phyloP scores from a whole-genome alignment of 768 basidiomycete species.

The Arthromyces matolae region DNA sequence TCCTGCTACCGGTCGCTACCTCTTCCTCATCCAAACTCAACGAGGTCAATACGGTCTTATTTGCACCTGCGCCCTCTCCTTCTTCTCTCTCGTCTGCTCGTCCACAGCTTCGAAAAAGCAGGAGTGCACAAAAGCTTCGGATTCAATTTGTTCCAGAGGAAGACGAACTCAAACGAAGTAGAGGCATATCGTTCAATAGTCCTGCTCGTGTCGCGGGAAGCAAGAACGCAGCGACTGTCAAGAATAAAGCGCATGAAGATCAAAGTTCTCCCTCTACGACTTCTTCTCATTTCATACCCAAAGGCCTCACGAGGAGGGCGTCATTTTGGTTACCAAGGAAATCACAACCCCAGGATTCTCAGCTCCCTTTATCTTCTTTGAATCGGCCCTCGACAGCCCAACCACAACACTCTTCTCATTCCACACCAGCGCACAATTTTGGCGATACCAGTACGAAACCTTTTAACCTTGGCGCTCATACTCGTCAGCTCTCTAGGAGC shows the following conservation, averaged over 20 bases:
- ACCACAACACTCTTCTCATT: constrained; percentile 25
- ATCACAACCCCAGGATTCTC: constrained; percentile 19
- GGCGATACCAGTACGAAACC: constrained; percentile 25
- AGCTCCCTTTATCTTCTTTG: constrained; percentile 1
- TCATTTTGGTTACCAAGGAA: constrained; percentile 69
- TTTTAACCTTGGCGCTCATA: constrained; percentile 23
- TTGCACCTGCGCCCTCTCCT: constrained; percentile 27
- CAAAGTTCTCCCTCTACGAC: constrained; percentile 10
- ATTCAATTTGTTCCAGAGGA: constrained; percentile 18
- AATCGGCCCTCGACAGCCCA: constrained; percentile 11
- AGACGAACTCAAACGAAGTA: constrained; percentile 30
- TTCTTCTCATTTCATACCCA: constrained; percentile 29
- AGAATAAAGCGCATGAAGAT: constrained; percentile 37
- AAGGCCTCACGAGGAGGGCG: constrained; percentile 48
- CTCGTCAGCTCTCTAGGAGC: constrained; percentile 38
- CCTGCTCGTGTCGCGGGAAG: constrained; percentile 35
- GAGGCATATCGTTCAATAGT: constrained; percentile 59
- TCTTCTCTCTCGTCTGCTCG: constrained; percentile 4
- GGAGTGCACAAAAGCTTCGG: constrained; percentile 47
- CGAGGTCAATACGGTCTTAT: constrained; percentile 49
- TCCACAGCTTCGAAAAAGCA: constrained; percentile 41
- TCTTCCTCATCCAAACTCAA: constrained; percentile 39
- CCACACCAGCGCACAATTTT: constrained; percentile 25
- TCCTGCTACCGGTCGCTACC: constrained; percentile 44
- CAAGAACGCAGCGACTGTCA: constrained; percentile 39